Percentiles rank a stretch among this genome's conserved stretches.
These are phyloP conservation scores for Apophysomyces elegans DNA, from an alignment of 371 early-diverging fungal species.

Conservation along the genomic window DNA sequence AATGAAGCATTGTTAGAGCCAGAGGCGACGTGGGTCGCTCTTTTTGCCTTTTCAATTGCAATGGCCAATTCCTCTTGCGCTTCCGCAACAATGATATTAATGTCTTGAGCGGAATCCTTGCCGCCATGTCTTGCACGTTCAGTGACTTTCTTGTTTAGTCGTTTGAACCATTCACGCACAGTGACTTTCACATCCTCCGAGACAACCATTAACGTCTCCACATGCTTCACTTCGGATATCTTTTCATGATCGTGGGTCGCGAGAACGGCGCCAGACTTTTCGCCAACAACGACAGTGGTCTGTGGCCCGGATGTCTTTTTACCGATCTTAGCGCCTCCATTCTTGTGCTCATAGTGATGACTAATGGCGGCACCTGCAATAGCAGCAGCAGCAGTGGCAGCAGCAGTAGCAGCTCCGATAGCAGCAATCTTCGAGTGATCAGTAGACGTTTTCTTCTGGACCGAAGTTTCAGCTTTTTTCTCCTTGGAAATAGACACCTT, in stretches of 20 bases:
- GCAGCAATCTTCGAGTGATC: slow-evolving; percentile 13
- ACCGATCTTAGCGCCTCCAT: slow-evolving; percentile 13
- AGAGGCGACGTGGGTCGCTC: slow-evolving; percentile 21
- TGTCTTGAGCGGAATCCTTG: slow-evolving; percentile 23
- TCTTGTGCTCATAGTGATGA: slow-evolving; percentile 16
- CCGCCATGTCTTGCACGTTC: slow-evolving; percentile 32
- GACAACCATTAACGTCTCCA: background rate
- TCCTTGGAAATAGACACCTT: background rate
- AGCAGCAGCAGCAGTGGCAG: slow-evolving; percentile 14
- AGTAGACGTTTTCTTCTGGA: background rate
- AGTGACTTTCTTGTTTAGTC: slow-evolving; percentile 23
- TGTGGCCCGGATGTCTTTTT: slow-evolving; percentile 21
- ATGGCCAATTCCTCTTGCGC: slow-evolving; percentile 28
- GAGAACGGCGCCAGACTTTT: slow-evolving; percentile 13
- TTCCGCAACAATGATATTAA: slow-evolving; percentile 27
- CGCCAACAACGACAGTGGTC: slow-evolving; percentile 20
- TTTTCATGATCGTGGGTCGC: slow-evolving; percentile 12
- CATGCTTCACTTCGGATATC: slow-evolving; percentile 4
- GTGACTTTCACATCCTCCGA: slow-evolving; percentile 15
- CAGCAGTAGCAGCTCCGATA: slow-evolving; percentile 19
- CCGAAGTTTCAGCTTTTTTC: background rate
- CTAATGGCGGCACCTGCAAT: slow-evolving; percentile 13
- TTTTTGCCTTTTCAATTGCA: slow-evolving; percentile 35
- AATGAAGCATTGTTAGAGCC: slow-evolving; percentile 35
- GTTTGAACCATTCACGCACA: slow-evolving; percentile 23